These are phyloP conservation scores for Carpinus fangiana DNA, from an alignment of 306 rosid species.

Conservation along the genomic window DNA sequence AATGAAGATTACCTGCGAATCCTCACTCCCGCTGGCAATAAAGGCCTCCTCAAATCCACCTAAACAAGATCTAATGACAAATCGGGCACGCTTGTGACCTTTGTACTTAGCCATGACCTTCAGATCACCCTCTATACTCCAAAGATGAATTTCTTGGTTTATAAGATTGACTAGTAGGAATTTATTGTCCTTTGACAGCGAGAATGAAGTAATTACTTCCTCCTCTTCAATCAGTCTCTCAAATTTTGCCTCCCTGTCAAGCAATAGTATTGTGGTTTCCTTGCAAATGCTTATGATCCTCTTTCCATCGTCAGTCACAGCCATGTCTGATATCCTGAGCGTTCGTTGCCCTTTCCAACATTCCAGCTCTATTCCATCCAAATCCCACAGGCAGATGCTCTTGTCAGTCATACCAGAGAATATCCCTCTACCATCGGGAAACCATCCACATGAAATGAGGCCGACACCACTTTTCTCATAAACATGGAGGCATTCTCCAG, in stretches of 20 bases:
- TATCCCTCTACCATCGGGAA: conserved; percentile 79
- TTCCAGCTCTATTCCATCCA: conserved; percentile 92
- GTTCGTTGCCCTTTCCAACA: conserved; percentile 89
- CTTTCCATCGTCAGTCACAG: conserved; percentile 69
- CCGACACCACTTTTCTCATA: conserved; percentile 75
- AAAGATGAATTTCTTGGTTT: conserved; percentile 95
- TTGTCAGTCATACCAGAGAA: conserved; percentile 81
- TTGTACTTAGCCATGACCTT: conserved; percentile 67
- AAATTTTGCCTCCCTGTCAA: conserved; percentile 74
- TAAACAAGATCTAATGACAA: conserved; percentile 88
- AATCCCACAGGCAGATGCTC: conserved; percentile 95
- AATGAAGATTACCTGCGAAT: conserved; percentile 72
- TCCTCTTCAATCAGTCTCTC: conserved; percentile 81
- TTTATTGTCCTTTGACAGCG: conserved; percentile 71
- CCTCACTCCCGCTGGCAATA: conserved; percentile 99
- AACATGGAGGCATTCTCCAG: conserved; percentile 83
- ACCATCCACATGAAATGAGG: conserved; percentile 87
- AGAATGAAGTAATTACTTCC: conserved; percentile 78
- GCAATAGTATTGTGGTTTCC: conserved; percentile 58
- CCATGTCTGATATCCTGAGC: conserved; percentile 87
- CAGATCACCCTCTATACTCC: conserved; percentile 75
- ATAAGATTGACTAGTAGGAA: conserved; percentile 81
- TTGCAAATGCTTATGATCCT: conserved; percentile 73
- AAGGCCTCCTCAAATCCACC: conserved; percentile 90
- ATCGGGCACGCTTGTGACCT: conserved; percentile 83